Evolutionary conservation across 805 yeast genomes (phyloP).

Genomic region (Saturnispora zaruensis): DNA sequence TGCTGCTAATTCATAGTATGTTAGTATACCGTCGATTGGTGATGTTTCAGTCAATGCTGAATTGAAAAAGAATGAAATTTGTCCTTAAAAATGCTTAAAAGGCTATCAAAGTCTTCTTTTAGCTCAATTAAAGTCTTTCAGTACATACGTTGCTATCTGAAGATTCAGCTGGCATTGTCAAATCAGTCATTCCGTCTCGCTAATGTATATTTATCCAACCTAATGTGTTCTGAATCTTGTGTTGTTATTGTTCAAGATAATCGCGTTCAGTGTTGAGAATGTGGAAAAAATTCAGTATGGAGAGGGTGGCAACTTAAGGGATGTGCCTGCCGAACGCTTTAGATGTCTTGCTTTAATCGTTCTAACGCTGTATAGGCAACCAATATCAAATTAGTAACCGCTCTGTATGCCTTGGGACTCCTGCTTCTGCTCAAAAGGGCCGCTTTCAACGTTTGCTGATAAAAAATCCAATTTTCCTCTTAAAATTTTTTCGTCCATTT

Average conservation of each 20-base stretch:
- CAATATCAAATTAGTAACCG: not conserved
- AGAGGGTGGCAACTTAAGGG: not conserved
- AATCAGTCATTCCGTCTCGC: not conserved
- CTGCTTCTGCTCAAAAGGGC: not conserved
- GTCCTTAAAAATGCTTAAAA: not conserved
- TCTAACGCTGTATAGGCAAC: not conserved
- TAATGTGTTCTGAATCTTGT: not conserved
- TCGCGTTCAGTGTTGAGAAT: not conserved
- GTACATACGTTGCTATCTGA: not conserved
- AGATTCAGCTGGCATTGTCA: not conserved
- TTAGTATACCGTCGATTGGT: not conserved
- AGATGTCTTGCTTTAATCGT: not conserved
- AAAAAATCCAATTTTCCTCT: not conserved
- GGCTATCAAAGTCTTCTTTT: not conserved
- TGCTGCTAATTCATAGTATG: not conserved
- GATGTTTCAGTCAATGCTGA: conserved; percentile 7
- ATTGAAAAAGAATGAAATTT: not conserved
- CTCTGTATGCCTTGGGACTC: not conserved
- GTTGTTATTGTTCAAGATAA: not conserved
- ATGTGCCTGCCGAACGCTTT: not conserved
- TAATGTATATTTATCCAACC: conserved; percentile 11
- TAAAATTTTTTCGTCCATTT: not conserved
- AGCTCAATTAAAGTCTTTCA: not conserved
- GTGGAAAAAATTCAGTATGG: not conserved
- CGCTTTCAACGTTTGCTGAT: not conserved